A percentile compares a stretch with the other conserved stretches of the same genome.
Evolutionary conservation across 2,329 filamentous ascomycete species (phyloP).

Genomic region (Metarhizium sp.): DNA sequence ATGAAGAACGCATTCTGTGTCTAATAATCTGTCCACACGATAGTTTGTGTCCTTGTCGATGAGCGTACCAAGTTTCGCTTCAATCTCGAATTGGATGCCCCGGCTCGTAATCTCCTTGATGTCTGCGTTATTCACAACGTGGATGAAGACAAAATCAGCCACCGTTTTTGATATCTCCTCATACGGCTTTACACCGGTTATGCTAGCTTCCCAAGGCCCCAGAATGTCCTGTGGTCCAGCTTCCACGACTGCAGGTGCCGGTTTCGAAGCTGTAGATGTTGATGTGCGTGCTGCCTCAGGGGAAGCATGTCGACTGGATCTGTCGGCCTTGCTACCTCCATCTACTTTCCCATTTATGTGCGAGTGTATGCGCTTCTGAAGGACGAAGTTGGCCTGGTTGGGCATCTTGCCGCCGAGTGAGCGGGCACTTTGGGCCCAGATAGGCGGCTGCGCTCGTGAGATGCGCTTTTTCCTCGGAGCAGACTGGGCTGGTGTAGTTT

Average conservation of each 20-base stretch:
- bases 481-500: constrained; percentile 22
- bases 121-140: constrained; percentile 60
- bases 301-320: constrained; percentile 35
- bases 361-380: constrained; percentile 28
- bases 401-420: constrained; percentile 26
- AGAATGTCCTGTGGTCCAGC: constrained; percentile 28
- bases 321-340: constrained; percentile 17
- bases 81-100: constrained; percentile 77
- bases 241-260: constrained; percentile 16
- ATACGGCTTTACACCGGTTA: constrained; percentile 60
- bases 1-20: constrained; percentile 61
- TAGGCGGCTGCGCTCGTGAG: constrained; percentile 28
- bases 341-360: constrained; percentile 31
- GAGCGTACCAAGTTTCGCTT: constrained; percentile 83
- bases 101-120: constrained; percentile 52
- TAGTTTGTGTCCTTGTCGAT: constrained; percentile 63
- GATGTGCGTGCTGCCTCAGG: constrained; percentile 32
- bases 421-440: constrained; percentile 38
- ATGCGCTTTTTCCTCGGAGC: constrained; percentile 30
- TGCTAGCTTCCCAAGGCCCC: constrained; percentile 55
- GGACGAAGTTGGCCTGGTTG: constrained; percentile 33
- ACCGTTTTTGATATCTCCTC: constrained; percentile 67
- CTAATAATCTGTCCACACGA: constrained; percentile 57
- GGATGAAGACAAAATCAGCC: constrained; percentile 71
- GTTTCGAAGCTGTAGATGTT: constrained; percentile 12